Conservation (phyloP, 139 green algal genomes). For the Eudorina sp. region DNA sequence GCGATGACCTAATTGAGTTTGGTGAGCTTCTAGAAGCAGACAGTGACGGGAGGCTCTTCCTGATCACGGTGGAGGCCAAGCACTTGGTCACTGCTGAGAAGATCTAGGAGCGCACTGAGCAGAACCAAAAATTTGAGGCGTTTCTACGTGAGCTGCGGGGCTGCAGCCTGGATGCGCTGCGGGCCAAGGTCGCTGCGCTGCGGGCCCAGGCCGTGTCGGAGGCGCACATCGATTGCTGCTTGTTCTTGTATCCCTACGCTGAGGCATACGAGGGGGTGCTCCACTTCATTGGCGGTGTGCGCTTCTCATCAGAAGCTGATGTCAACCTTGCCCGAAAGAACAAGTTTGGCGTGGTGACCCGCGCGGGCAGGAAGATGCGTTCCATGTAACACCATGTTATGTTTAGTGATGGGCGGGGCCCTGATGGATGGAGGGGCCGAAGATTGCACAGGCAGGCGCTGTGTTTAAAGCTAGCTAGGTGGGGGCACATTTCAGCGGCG, state of each 20-base stretch:
- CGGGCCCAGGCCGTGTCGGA: too few species aligned
- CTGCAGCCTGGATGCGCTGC: background rate
- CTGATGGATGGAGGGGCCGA: too few species aligned
- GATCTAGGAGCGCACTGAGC: background rate
- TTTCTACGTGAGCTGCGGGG: background rate
- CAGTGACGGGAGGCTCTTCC: background rate
- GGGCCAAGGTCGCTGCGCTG: too few species aligned
- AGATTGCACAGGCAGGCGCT: too few species aligned
- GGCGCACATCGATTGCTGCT: background rate
- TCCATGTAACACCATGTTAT: background rate
- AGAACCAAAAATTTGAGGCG: background rate
- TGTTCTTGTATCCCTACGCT: background rate
- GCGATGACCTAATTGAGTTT: background rate
- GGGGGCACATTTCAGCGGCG: too few species aligned
- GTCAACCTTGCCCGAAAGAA: conserved; percentile 6
- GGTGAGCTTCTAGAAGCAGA: background rate
- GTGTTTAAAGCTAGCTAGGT: too few species aligned
- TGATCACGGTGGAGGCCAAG: background rate
- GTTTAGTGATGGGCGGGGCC: too few species aligned
- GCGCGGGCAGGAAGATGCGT: background rate
- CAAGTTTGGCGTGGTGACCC: background rate
- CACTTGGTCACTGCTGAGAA: background rate
- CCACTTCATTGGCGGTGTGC: background rate
- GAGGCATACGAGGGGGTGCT: background rate
- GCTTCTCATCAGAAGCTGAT: background rate